Percentiles rank a stretch among this genome's conserved stretches.
Conservation (phyloP, 306 rosid genomes). For the Hippophae rhamnoides region DNA sequence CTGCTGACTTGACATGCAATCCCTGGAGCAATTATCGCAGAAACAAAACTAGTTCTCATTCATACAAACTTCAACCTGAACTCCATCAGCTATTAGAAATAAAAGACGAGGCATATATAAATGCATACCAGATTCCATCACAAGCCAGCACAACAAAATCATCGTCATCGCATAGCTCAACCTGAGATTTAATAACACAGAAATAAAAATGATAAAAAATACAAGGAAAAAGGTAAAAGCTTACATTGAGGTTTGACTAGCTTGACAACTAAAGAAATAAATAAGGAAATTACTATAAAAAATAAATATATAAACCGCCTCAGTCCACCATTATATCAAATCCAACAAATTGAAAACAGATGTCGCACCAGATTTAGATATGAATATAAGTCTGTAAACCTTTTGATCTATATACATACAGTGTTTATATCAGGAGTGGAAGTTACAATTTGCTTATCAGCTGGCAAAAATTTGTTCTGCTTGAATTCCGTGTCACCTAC, state of each 20-base stretch:
- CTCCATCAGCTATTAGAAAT: neutral
- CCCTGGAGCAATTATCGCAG: slow-evolving; percentile 52
- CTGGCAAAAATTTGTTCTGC: slow-evolving; percentile 75
- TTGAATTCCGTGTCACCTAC: slow-evolving; percentile 98
- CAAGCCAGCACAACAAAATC: slow-evolving; percentile 70
- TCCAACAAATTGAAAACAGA: slow-evolving; percentile 11
- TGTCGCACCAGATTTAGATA: neutral
- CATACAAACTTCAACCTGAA: neutral
- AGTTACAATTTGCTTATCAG: slow-evolving; percentile 76
- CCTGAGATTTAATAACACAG: slow-evolving; percentile 27
- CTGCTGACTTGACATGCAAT: slow-evolving; percentile 95
- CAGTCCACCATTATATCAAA: neutral
- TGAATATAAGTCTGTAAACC: slow-evolving; percentile 1
- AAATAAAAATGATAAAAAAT: slow-evolving; percentile 5
- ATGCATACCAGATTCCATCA: slow-evolving; percentile 90
- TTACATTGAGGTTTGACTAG: neutral
- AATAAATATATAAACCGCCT: neutral
- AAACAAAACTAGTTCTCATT: slow-evolving; percentile 7
- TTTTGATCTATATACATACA: slow-evolving; percentile 36
- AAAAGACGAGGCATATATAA: slow-evolving; percentile 6
- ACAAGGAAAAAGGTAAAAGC: neutral
- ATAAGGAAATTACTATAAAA: neutral
- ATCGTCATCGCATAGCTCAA: slow-evolving; percentile 85
- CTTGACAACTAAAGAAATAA: neutral
- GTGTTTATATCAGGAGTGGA: slow-evolving; percentile 86